Evolutionary conservation across 73 alveolate species (phyloP), one percentile per base, ranked within the genome.

Genomic region (Durusdinium trenchii): DNA sequence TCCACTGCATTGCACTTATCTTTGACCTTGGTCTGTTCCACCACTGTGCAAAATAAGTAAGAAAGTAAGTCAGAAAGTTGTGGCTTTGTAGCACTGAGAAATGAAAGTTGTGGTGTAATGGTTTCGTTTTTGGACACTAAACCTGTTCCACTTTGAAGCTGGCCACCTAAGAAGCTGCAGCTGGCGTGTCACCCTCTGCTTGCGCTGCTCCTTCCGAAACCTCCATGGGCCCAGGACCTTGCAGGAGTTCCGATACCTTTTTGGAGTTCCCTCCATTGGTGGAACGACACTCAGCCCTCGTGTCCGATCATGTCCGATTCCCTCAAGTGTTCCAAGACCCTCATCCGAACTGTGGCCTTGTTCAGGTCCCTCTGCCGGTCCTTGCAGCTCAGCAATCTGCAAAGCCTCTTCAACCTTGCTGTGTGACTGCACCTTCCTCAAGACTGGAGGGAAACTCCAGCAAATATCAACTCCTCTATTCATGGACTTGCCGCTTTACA

Each of bases 191-290:
- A 57, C 69, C 69, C 69, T 57, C 69, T 60, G 18, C 84, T n/a
- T 48, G 84, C 51, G 84, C 51, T n/a, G 84, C 45, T n/a, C 40
- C 84, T 20, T 48, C 84, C 52, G 40, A 48, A 48, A 73, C 84
- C 32, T 73, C 84, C 84, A 73, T 73, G 51, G 84, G 84, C 18
- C 52, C 84, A 73, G 84, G 84, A 36, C 84, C 84, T 71, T 47
- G 32, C 69, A 16, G 69, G 69, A 23, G 23, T 57, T 12, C 69
- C 69, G 32, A 57, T 57, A 23, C 69, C 69, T 57, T 57, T 57
- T 57, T 57, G 12, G 12, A 23, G 12, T 57, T 57, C 32, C 69
- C 69, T 12, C 32, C 32, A 12, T 57, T 57, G 32, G n/a, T n/a
- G n/a, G n/a, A n/a, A n/a, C n/a, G n/a, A n/a, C n/a, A n/a, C n/a